Conservation (phyloP, 352 stramenopile genomes). For the Phytophthora chlamydospora region DNA sequence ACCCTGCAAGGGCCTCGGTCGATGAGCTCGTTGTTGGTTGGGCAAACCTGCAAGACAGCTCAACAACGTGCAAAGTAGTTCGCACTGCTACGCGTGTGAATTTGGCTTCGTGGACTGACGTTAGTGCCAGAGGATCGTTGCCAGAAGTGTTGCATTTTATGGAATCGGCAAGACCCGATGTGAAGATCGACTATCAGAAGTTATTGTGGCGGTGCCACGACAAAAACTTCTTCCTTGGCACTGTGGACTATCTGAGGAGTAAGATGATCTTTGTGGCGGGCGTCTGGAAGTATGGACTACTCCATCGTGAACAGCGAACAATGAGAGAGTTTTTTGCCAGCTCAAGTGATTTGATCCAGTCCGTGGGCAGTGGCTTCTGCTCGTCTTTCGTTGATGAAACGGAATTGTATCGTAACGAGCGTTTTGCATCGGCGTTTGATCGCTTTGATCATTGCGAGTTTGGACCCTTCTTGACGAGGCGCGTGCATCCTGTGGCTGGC, state of each 20-base stretch:
- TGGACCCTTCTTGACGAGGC: conserved; percentile 48
- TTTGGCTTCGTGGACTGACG: conserved; percentile 63
- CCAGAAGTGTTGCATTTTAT: conserved; percentile 49
- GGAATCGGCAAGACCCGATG: conserved; percentile 26
- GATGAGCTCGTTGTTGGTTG: conserved; percentile 44
- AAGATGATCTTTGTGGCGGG: conserved; percentile 44
- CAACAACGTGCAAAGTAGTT: conserved; percentile 35
- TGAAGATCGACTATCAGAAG: conserved; percentile 38
- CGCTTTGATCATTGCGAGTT: conserved; percentile 57
- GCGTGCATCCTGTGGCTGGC: conserved; percentile 43
- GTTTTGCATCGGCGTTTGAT: conserved; percentile 28
- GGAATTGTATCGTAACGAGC: conserved; percentile 37
- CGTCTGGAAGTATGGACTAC: conserved; percentile 62
- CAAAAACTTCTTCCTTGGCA: conserved; percentile 37
- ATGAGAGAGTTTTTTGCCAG: conserved; percentile 43
- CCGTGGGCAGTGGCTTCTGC: conserved; percentile 39
- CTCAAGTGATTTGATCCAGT: conserved; percentile 19
- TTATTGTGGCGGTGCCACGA: conserved; percentile 59
- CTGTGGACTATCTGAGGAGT: conserved; percentile 42
- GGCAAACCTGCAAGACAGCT: conserved; percentile 28
- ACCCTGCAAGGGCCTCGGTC: conserved; percentile 54
- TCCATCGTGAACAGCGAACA: conserved; percentile 45
- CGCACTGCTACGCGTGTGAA: conserved; percentile 44
- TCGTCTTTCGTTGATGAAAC: conserved; percentile 32
- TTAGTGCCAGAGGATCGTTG: conserved; percentile 48